A percentile compares a stretch with the other conserved stretches of the same genome.
Evolutionary conservation across 805 yeast species (phyloP).

Genomic region (Kregervanrija delftensis): DNA sequence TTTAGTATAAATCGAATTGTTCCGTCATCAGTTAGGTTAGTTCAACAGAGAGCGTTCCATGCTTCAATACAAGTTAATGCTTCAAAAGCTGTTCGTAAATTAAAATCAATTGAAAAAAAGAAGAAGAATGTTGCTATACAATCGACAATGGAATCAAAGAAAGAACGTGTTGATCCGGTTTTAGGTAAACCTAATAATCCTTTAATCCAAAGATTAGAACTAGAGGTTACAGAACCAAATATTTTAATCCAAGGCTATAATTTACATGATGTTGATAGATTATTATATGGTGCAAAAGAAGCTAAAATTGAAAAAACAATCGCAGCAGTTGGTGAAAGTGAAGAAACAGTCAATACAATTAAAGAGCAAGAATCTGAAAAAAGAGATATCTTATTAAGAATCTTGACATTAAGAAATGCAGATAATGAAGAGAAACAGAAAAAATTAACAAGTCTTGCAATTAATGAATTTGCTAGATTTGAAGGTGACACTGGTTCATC

Average conservation of each 20-base stretch:
- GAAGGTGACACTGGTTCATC: conserved; percentile 93
- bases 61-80: conserved; percentile 2
- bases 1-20: too few relatives aligned
- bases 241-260: conserved; percentile 56
- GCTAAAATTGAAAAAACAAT: conserved; percentile 36
- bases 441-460: conserved; percentile 57
- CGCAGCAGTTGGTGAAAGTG: conserved; percentile 1
- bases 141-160: conserved; percentile 8
- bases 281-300: conserved; percentile 71
- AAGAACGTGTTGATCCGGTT: conserved; percentile 69
- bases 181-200: conserved; percentile 63
- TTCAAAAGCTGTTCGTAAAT: conserved; percentile 12
- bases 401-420: conserved; percentile 69
- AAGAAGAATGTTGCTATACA: conserved; percentile 24
- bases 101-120: conserved; percentile 17
- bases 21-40: too few relatives aligned
- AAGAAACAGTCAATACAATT: conserved; percentile 15
- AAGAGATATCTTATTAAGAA: conserved; percentile 62
- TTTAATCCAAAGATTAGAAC: conserved; percentile 59
- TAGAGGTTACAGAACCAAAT: conserved; percentile 60
- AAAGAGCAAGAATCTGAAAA: conserved; percentile 43
- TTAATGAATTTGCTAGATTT: conserved; percentile 70
- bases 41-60: conserved; percentile 2
- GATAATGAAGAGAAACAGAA: conserved; percentile 49
- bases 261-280: conserved; percentile 61